Base-by-base conservation (phyloP, 768 basidiomycete species). In the Russula foetens region DNA sequence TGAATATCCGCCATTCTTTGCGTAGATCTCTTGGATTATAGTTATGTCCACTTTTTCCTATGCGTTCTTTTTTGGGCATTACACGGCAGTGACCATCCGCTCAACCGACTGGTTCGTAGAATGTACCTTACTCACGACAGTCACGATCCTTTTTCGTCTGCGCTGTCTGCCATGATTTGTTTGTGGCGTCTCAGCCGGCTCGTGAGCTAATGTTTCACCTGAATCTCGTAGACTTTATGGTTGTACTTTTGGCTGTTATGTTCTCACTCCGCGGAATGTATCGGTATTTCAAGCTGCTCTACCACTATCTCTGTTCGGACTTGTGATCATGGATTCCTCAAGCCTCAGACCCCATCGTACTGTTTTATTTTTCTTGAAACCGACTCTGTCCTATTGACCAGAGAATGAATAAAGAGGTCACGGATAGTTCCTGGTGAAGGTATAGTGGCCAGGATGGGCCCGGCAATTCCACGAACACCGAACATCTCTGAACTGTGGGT, bases 211-310 rank as follows among this genome's bases (percentile, higher is more conserved):
- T 53, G 50, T 38, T 52, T 53, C 35, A 28, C 38, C 21, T 28
- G 46, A 60, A 44, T 41, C 53, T 53, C 59, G 38, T 60, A 63
- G 59, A 60, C 44, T 50, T 48, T 60, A 53, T 62, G 50, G 17
- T 53, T 60, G 50, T 51, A 58, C 23, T 60, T 48, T 41, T 58
- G 50, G 23, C 31, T 39, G 24, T 59, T 52, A 26, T 50, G 39
- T 54, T 58, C 50, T 29, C 26, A 29, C 19, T 49, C 79, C 69
- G 87, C 46, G 83, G 68, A 17, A 74, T 81, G 70, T 90, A 90
- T 66, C 83, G 75, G 69, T 89, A 90, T 24, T n/a, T n/a, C n/a
- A n/a, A n/a, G n/a, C 88, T 87, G 66, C 85, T 87, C 87, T 87
- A 87, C 86, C 88, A 48, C 73, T 71, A 70, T 90, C 86, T 2